These are phyloP conservation scores for Nothophytophthora sp. DNA, from an alignment of 352 stramenopile genomes.

Conservation along the genomic window DNA sequence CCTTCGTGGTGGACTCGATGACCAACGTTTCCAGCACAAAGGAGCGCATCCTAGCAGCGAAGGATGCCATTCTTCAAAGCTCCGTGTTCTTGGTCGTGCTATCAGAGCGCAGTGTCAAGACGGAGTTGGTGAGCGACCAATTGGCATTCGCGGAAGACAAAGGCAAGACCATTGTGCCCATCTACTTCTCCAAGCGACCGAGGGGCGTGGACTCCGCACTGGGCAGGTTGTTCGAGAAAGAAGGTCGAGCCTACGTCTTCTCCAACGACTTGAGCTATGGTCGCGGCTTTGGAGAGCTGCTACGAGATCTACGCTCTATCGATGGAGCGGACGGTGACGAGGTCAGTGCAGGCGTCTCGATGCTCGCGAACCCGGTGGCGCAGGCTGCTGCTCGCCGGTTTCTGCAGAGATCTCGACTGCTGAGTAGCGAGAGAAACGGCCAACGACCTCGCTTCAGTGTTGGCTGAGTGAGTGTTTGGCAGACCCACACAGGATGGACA, in stretches of 20 bases:
- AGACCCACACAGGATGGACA: no score
- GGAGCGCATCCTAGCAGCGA: slow-evolving; percentile 70
- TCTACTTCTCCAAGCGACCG: slow-evolving; percentile 63
- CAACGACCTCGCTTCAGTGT: slow-evolving; percentile 21
- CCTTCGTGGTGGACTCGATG: slow-evolving; percentile 66
- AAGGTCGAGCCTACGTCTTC: slow-evolving; percentile 48
- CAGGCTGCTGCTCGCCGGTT: slow-evolving; percentile 39
- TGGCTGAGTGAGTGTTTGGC: slow-evolving; percentile 24
- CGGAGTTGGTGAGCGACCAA: slow-evolving; percentile 81
- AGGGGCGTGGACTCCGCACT: slow-evolving; percentile 44
- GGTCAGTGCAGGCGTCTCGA: slow-evolving; percentile 18
- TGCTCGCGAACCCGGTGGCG: slow-evolving; percentile 34
- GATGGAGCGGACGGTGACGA: slow-evolving; percentile 14
- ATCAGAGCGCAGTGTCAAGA: slow-evolving; percentile 75
- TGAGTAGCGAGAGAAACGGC: slow-evolving; percentile 8
- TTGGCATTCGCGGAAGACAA: slow-evolving; percentile 85
- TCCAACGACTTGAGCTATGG: slow-evolving; percentile 66
- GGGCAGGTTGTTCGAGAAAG: slow-evolving; percentile 35
- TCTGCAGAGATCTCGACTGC: slow-evolving; percentile 24
- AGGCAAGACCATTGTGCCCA: slow-evolving; percentile 71
- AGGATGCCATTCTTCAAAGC: slow-evolving; percentile 78
- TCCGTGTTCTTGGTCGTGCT: slow-evolving; percentile 73
- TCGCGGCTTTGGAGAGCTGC: slow-evolving; percentile 56
- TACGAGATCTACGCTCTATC: slow-evolving; percentile 38
- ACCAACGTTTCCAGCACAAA: slow-evolving; percentile 75